Evolutionary conservation across 1,284 basidiomycete genomes (phyloP), one percentile per base, ranked within the genome.

Genomic region (Moesziomyces sp.): DNA sequence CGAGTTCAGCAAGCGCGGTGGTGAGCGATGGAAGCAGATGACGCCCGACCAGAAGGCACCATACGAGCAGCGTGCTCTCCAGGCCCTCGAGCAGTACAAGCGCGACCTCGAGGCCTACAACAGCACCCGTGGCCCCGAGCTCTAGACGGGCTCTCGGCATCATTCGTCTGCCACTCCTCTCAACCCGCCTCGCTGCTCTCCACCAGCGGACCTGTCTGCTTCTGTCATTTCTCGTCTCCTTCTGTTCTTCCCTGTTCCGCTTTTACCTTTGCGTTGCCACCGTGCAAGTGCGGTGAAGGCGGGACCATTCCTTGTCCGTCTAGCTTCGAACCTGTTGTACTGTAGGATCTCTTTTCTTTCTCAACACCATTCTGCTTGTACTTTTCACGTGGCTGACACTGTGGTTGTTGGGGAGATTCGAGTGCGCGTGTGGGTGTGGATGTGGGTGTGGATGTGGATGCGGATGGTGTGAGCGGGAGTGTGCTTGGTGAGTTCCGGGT

Each of bases 11-110:
- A 74, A 64, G 59, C 51, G 67, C 14, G 74, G 72, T 21, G 74
- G 76, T 47, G 71, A 72, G 52, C 52, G 56, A 34, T 80, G 78
- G 78, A 74, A 79, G 61, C 28, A 57, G 45, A 69, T 80, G 60
- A 47, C 49, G 24, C 60, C 74, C 9, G 57, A 67, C 18, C 69
- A 77, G 58, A 80, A 74, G 61, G 69, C 71, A 16, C 67, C 69
- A 6, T 80, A 65, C 58, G 78, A 80, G 62, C 59, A 70, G 46
- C 48, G 51, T 43, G 75, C 76, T 11, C 51, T 60, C 26, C 66
- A 59, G 46, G 66, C 66, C 2, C 46, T 72, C 14, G 75, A 76
- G 60, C 66, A 66, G 52, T 80, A 80, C 64, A 56, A 57, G 43
- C 57, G 62, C 11, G 70, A 72, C n/a, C 52, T 75, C 54, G 76